Conservation (phyloP, 2,329 filamentous ascomycete genomes). For the Arthrobotrys sphaeroides region DNA sequence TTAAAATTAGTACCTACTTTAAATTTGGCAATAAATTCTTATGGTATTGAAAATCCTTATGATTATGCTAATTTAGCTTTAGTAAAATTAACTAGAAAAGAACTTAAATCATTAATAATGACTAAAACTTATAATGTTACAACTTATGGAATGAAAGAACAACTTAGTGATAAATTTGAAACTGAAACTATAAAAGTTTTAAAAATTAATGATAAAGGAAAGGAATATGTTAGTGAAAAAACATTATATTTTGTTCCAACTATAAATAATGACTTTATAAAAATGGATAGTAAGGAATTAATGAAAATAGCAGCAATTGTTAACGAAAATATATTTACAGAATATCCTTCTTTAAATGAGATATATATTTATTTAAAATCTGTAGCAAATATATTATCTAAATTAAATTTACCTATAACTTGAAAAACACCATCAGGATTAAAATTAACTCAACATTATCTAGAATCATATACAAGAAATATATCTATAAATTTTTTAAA, state of each 20-base stretch:
- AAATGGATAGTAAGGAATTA: constrained; percentile 17
- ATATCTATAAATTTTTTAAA: background rate
- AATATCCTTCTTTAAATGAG: constrained; percentile 1
- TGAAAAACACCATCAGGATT: background rate
- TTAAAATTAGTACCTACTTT: constrained; percentile 7
- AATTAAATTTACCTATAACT: background rate
- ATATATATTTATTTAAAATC: constrained; percentile 10
- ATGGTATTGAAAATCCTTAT: background rate
- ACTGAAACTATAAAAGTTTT: constrained; percentile 1
- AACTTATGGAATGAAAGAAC: background rate
- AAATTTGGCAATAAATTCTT: constrained; percentile 9
- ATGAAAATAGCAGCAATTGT: constrained; percentile 21
- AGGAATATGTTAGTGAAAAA: constrained; percentile 26
- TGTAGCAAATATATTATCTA: background rate
- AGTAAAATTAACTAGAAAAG: background rate
- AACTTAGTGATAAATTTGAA: constrained; percentile 11
- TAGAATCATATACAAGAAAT: background rate
- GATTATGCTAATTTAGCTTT: background rate
- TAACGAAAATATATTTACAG: background rate
- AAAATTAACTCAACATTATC: background rate
- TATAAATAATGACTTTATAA: background rate
- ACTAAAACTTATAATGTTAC: background rate
- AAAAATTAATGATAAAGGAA: background rate
- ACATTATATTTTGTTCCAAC: constrained; percentile 20
- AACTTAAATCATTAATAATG: background rate